These are phyloP conservation scores for Zasmidium cellare DNA, from an alignment of 2,329 filamentous ascomycete species.

Conservation along the genomic window DNA sequence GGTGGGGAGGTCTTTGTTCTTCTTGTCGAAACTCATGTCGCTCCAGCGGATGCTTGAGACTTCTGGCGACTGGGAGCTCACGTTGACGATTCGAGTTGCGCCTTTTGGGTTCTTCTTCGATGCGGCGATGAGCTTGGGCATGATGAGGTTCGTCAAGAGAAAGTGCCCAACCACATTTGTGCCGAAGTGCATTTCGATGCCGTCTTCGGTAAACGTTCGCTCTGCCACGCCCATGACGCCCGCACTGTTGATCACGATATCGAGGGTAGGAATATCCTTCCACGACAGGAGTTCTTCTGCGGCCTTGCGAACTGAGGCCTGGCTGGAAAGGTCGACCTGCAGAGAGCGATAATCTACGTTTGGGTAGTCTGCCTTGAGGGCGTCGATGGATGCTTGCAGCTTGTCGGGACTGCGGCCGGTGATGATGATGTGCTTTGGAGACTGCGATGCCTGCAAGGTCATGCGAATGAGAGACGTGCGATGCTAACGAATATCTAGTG, in stretches of 20 bases:
- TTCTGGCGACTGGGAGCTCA: constrained; percentile 27
- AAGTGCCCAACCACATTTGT: constrained; percentile 5
- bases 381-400: constrained; percentile 30
- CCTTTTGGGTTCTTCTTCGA: constrained; percentile 14
- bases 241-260: constrained; percentile 50
- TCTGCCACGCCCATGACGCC: constrained; percentile 44
- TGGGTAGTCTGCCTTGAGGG: constrained; percentile 33
- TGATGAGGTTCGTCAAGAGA: constrained; percentile 1
- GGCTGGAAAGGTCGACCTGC: constrained; percentile 42
- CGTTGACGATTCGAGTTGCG: constrained; percentile 12
- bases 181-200: constrained; percentile 6
- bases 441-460: background rate
- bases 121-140: constrained; percentile 4
- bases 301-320: constrained; percentile 39
- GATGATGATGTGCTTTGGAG: constrained; percentile 39
- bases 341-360: constrained; percentile 35
- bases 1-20: constrained; percentile 35
- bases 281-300: constrained; percentile 38
- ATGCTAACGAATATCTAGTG: background rate
- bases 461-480: background rate
- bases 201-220: constrained; percentile 41
- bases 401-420: constrained; percentile 37
- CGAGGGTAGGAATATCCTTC: constrained; percentile 37
- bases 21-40: constrained; percentile 38
- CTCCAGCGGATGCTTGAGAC: constrained; percentile 35